A percentile compares a stretch with the other conserved stretches of the same genome.
Conservation (phyloP, 225 moss, liverwort and hornwort species). For the Polytrichum formosum region DNA sequence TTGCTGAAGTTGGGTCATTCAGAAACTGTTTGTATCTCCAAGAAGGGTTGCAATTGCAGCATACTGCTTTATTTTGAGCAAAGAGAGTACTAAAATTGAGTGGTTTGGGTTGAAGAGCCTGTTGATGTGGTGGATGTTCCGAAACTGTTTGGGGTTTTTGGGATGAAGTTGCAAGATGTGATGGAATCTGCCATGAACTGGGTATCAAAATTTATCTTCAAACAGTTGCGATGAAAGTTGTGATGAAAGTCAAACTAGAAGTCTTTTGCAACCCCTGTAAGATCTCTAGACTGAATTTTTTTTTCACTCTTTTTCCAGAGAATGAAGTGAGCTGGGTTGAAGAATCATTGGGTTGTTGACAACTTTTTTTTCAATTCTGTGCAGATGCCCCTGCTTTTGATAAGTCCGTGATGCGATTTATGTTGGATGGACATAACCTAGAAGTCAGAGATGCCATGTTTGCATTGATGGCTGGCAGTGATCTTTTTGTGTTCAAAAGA, state of each 20-base stretch:
- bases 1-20: no score
- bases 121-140: no score
- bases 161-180: background rate
- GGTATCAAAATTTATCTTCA: no score
- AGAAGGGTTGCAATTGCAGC: no score
- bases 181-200: no score
- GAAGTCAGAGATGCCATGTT: constrained; percentile 47
- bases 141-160: background rate
- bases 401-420: constrained; percentile 49
- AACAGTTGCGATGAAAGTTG: background rate
- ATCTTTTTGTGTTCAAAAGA: constrained; percentile 74
- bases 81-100: no score
- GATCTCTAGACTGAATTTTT: background rate
- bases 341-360: no score
- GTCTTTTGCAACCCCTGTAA: background rate
- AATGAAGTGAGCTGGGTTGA: no score
- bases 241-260: background rate
- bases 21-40: no score
- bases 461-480: constrained; percentile 60
- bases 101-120: no score
- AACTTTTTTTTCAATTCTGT: background rate
- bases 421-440: constrained; percentile 81
- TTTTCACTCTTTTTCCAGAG: background rate
- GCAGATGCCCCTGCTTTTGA: constrained; percentile 69
- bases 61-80: no score